A percentile compares a stretch with the other conserved stretches of the same genome.
These are phyloP conservation scores for Cutaneotrichosporon mucoides DNA, from an alignment of 1,284 basidiomycete genomes.

Conservation along the genomic window DNA sequence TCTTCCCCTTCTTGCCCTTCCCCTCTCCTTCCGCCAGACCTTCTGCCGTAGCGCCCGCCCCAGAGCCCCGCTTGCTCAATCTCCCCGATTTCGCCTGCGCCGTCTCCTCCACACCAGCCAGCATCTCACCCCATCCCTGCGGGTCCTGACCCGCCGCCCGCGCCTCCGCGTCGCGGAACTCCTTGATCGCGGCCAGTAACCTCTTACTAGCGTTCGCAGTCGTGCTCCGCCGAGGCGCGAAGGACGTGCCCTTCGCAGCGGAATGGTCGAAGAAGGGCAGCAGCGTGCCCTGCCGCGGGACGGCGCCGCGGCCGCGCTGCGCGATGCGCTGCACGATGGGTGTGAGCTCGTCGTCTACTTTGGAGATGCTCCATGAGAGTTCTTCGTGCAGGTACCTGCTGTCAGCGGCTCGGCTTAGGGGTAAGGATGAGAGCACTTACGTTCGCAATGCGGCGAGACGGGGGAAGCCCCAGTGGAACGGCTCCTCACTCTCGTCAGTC, in stretches of 20 bases:
- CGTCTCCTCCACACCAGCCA: constrained; percentile 36
- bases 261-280: constrained; percentile 56
- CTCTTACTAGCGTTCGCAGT: constrained; percentile 75
- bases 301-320: constrained; percentile 63
- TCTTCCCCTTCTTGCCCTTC: too few species aligned
- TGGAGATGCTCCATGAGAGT: constrained; percentile 78
- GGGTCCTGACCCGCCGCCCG: constrained; percentile 23
- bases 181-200: constrained; percentile 81
- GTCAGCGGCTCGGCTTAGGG: background rate
- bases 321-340: constrained; percentile 91
- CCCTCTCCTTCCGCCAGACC: too few species aligned
- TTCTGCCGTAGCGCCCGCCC: too few species aligned
- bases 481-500: constrained; percentile 85
- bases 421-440: constrained; percentile 52
- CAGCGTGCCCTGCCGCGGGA: constrained; percentile 58
- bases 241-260: constrained; percentile 53
- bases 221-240: constrained; percentile 70
- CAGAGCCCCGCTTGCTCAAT: background rate
- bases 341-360: constrained; percentile 86
- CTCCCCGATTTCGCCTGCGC: background rate
- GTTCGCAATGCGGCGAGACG: constrained; percentile 84
- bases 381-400: constrained; percentile 76
- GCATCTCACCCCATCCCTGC: constrained; percentile 42
- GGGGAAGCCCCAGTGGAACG: constrained; percentile 95
- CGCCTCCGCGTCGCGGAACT: constrained; percentile 62